A percentile compares a stretch with the other conserved stretches of the same genome.
These are phyloP conservation scores for Meyerozyma smithsonii DNA, from an alignment of 1,139 yeast species.

Conservation along the genomic window DNA sequence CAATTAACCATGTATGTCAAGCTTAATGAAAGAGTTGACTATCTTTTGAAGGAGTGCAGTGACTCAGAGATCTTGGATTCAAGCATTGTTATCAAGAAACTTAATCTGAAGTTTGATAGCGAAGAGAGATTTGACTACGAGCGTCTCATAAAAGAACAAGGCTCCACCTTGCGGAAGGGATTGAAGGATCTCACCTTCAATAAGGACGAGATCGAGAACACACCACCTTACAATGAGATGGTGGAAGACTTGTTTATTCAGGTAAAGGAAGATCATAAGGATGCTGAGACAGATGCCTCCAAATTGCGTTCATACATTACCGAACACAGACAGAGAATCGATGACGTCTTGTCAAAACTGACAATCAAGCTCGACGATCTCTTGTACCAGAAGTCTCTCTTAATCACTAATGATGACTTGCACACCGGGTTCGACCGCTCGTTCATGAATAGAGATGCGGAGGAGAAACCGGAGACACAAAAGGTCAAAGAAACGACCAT, in stretches of 20 bases:
- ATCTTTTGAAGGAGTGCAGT: conserved; percentile 39
- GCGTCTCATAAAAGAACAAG: conserved; percentile 30
- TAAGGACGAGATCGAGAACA: conserved; percentile 53
- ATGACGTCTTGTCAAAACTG: conserved; percentile 56
- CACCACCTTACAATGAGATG: conserved; percentile 89
- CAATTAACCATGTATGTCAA: conserved; percentile 74
- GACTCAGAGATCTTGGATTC: conserved; percentile 41
- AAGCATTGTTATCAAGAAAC: conserved; percentile 33
- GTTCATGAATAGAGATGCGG: conserved; percentile 58
- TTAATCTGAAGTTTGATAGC: conserved; percentile 51
- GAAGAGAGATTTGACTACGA: conserved; percentile 49
- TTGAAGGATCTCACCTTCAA: conserved; percentile 38
- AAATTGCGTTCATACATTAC: conserved; percentile 39
- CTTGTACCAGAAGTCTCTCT: conserved; percentile 62
- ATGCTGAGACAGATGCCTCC: conserved; percentile 40
- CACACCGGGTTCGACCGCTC: conserved; percentile 94
- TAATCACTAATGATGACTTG: conserved; percentile 86
- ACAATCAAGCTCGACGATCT: conserved; percentile 59
- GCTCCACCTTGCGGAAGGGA: conserved; percentile 38
- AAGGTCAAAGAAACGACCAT: conserved; percentile 18
- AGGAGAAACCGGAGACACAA: conserved; percentile 8
- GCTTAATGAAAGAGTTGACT: conserved; percentile 68
- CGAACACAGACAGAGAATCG: conserved; percentile 68
- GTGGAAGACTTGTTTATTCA: conserved; percentile 82
- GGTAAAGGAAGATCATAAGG: conserved; percentile 53